Base-by-base conservation (phyloP, 306 rosid species). In the Rubus parviflorus region DNA sequence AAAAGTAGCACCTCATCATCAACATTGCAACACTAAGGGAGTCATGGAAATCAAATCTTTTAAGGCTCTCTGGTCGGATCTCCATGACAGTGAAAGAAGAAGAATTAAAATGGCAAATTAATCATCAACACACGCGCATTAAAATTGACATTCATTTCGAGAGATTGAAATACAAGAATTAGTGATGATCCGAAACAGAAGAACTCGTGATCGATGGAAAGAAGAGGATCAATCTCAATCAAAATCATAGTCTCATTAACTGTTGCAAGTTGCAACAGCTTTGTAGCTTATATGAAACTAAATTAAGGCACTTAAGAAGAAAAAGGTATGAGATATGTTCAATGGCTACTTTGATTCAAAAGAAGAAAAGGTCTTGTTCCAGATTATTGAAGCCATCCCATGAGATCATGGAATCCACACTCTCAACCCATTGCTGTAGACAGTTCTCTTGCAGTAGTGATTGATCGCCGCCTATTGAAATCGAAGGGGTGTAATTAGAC, bases 311-410 rank as follows among this genome's bases (percentile, higher is more conserved):
- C 41, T 69, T 48, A 4, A 4, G 48, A 40, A 48, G 30, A 65
- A 19, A 5, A 48, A 48, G 74, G 22, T 35, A 49, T 49, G 68
- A 68, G 56, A 69, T 79, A 67, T 78, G 73, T 17, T 82, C 62
- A 77, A 43, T 65, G 63, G 77, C 62, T 80, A 45, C 19, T 30
- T 37, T 85, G 19, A 25, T 80, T 75, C 68, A 78, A 81, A 77
- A 80, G 77, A 73, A 84, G 79, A 77, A 80, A 80, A 83, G 74
- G 63, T 85, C 91, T 77, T 82, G 86, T 23, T 88, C 86, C 37
- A 86, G 86, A 77, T 78, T 77, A 80, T 80, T 79, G 88, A 87
- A 85, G 15, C 30, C 80, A 71, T 91, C 91, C 96, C 91, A 90
- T 40, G 89, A 73, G 69, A 88, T 83, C 62, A 87, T 70, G 22